Percentiles rank a stretch among this genome's conserved stretches.
These are phyloP conservation scores for Ustilago trichophora DNA, from an alignment of 1,284 basidiomycete genomes.

Conservation along the genomic window DNA sequence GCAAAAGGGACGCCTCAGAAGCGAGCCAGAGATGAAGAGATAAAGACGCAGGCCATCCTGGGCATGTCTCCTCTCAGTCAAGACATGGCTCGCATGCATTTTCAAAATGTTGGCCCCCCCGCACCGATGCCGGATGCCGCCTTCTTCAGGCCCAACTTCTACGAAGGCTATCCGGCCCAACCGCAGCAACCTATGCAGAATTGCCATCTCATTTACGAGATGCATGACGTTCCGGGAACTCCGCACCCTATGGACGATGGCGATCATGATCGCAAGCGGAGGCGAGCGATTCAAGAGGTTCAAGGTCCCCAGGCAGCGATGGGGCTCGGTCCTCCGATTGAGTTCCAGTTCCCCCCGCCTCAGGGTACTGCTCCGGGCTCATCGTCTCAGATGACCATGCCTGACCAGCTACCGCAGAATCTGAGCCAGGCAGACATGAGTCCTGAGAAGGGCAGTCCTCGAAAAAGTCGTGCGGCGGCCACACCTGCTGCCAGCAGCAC, in stretches of 20 bases:
- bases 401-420: conserved; percentile 1
- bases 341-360: conserved; percentile 16
- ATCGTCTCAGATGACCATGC: conserved; percentile 5
- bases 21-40: conserved; percentile 22
- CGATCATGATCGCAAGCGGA: conserved; percentile 25
- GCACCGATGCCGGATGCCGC: conserved; percentile 3
- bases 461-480: conserved; percentile 5
- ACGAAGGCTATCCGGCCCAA: background rate
- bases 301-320: conserved; percentile 4
- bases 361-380: background rate
- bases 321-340: conserved; percentile 23
- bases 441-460: conserved; percentile 10
- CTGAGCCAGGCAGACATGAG: background rate
- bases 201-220: background rate
- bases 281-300: conserved; percentile 9
- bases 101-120: conserved; percentile 2
- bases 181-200: conserved; percentile 6
- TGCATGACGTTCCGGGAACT: background rate
- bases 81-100: conserved; percentile 42
- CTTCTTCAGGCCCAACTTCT: conserved; percentile 22
- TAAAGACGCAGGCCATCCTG: conserved; percentile 9
- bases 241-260: conserved; percentile 7
- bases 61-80: conserved; percentile 34
- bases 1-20: conserved; percentile 22
- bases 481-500: conserved; percentile 6